Conservation (phyloP, 305 asterid species). For the Fraxinus sp. region DNA sequence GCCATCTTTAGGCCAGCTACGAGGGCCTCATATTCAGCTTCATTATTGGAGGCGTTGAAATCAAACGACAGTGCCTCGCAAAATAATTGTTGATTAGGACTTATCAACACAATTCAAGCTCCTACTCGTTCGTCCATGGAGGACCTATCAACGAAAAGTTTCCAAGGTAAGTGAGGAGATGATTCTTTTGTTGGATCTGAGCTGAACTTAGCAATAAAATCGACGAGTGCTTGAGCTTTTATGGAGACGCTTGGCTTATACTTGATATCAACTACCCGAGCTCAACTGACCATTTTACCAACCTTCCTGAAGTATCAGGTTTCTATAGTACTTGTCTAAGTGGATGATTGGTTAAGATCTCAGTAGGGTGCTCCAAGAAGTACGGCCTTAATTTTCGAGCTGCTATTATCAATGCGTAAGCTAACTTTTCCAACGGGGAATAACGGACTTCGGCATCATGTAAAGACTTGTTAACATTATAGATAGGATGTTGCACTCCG, state of each 20-base stretch:
- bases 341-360: neutral
- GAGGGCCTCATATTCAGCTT: no score
- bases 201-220: no score
- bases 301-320: neutral
- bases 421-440: neutral
- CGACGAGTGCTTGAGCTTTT: no score
- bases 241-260: neutral
- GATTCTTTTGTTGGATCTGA: no score
- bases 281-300: neutral
- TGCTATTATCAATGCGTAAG: neutral
- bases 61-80: no score
- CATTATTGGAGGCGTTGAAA: no score
- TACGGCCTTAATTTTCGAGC: neutral
- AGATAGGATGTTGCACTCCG: neutral
- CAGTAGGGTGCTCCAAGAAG: neutral
- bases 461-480: neutral
- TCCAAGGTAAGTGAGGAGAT: no score
- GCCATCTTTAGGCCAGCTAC: no score
- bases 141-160: no score
- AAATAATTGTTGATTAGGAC: no score
- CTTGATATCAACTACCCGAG: neutral
- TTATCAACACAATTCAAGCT: no score
- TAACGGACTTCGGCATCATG: neutral
- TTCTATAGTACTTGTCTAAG: neutral
- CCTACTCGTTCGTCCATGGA: no score